Conservation (phyloP, 2,329 filamentous ascomycete genomes). For the Colletotrichum tamarilloi region DNA sequence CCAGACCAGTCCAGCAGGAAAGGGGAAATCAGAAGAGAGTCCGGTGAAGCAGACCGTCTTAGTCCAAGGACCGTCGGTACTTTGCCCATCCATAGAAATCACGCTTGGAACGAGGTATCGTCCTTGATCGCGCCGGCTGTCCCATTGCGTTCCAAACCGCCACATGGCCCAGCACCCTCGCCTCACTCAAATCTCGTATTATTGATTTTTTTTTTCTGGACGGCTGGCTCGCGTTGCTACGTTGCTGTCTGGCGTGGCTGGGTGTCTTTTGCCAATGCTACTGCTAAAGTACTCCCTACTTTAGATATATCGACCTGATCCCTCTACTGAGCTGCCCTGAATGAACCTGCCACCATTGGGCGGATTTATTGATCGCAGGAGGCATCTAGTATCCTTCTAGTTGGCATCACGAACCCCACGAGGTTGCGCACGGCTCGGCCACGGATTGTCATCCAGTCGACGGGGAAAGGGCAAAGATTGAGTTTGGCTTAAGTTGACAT, state of each 20-base stretch:
- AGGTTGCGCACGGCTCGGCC: background rate
- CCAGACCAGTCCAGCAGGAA: background rate
- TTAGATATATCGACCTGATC: background rate
- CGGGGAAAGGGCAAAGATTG: conserved; percentile 5
- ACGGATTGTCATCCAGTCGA: background rate
- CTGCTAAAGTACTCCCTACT: background rate
- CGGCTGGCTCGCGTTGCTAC: conserved; percentile 7
- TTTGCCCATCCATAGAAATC: background rate
- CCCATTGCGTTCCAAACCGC: conserved; percentile 27
- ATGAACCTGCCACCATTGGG: background rate
- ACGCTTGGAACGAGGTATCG: background rate
- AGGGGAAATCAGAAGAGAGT: conserved; percentile 9
- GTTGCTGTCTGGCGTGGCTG: background rate
- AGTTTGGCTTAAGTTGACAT: conserved; percentile 3
- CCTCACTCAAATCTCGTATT: conserved; percentile 28
- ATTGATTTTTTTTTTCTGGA: conserved; percentile 6
- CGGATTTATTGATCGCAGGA: background rate
- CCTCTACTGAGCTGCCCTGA: background rate
- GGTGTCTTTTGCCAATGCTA: background rate
- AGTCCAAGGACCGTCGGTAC: background rate
- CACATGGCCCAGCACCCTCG: conserved; percentile 26
- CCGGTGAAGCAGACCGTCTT: background rate
- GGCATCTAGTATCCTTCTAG: background rate
- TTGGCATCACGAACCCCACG: background rate
- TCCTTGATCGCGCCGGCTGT: background rate